Conservation (phyloP, 768 basidiomycete species). For the Hysterangium stoloniferum region DNA sequence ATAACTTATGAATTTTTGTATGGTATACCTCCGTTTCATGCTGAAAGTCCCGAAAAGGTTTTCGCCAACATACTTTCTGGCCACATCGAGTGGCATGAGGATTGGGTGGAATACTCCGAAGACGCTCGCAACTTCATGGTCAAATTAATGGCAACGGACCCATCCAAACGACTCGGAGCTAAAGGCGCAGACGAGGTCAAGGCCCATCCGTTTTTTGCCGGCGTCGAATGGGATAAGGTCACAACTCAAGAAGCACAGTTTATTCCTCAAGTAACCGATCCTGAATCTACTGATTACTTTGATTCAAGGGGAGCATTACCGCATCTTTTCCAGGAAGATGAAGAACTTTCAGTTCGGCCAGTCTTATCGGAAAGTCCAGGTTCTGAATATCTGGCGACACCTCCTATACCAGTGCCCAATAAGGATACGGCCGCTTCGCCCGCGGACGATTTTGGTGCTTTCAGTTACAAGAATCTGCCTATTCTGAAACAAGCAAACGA, state of each 20-base stretch:
- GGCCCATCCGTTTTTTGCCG: slow-evolving; percentile 81
- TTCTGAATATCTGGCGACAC: slow-evolving; percentile 25
- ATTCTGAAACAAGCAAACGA: slow-evolving; percentile 97
- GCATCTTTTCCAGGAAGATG: slow-evolving; percentile 89
- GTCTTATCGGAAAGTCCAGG: slow-evolving; percentile 28
- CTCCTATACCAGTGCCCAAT: slow-evolving; percentile 32
- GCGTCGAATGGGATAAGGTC: slow-evolving; percentile 90
- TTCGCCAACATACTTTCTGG: slow-evolving; percentile 98
- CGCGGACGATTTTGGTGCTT: slow-evolving; percentile 91
- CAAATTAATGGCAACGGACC: slow-evolving; percentile 74
- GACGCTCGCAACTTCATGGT: slow-evolving; percentile 90
- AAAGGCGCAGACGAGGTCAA: slow-evolving; percentile 91
- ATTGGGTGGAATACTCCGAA: slow-evolving; percentile 77
- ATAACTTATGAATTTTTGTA: slow-evolving; percentile 98
- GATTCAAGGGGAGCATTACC: slow-evolving; percentile 90
- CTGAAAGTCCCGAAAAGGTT: slow-evolving; percentile 92
- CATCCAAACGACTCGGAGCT: slow-evolving; percentile 70
- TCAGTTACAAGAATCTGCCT: slow-evolving; percentile 96
- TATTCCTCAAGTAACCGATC: slow-evolving; percentile 90
- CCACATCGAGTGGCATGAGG: slow-evolving; percentile 93
- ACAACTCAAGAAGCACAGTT: slow-evolving; percentile 86
- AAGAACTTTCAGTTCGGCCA: slow-evolving; percentile 35
- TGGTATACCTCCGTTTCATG: slow-evolving; percentile 96
- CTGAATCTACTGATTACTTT: slow-evolving; percentile 99
- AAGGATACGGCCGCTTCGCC: slow-evolving; percentile 39